Base-by-base conservation (phyloP, 2,329 filamentous ascomycete species). In the Alternaria sp. region DNA sequence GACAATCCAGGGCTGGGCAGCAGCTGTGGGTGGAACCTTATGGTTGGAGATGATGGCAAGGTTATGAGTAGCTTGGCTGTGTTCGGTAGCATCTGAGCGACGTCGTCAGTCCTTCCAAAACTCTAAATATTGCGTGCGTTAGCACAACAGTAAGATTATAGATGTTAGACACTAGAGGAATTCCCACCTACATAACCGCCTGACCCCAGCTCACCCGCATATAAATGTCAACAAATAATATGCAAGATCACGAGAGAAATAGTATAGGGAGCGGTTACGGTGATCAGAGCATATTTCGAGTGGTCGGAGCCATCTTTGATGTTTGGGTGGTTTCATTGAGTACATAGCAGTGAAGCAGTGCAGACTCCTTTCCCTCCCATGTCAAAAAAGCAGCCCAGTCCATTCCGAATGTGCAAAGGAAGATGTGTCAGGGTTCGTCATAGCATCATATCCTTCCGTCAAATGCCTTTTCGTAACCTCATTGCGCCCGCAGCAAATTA, bases 1-100 rank as follows among this genome's bases (percentile, higher is more conserved):
- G 80, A 86, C 40, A 91, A 90, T 74, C 82, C 84, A 10, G 83
- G 76, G 0, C 74, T 91, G 51, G 88, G 88, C 2, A 89, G 87
- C 17, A 88, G 86, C 40, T 90, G 88, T 70, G 78, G 80, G 17
- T 86, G 86, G 66, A 90, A 88, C 74, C 79, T 87, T 42, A 81
- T 90, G 82, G 86, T 90, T 51, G 78, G 81, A 56, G 82, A 79
- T 62, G 80, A 80, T 2, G 84, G 86, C 3, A 81, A 80, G 53
- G 85, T 83, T 4, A 79, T 86, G 64, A 82, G 80, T 11, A 89
- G 87, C 70, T 71, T 89, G 68, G 76, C 79, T 33, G 85, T 85
- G 1, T 87, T 89, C 62, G 76, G 71, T 10, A 75, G 77, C n/a
- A 80, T 86, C n/a, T 48, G 31, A 48, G 21, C 10, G 31, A 48